Conservation (phyloP, 2,329 filamentous ascomycete species). For the Phialophora verrucosa region DNA sequence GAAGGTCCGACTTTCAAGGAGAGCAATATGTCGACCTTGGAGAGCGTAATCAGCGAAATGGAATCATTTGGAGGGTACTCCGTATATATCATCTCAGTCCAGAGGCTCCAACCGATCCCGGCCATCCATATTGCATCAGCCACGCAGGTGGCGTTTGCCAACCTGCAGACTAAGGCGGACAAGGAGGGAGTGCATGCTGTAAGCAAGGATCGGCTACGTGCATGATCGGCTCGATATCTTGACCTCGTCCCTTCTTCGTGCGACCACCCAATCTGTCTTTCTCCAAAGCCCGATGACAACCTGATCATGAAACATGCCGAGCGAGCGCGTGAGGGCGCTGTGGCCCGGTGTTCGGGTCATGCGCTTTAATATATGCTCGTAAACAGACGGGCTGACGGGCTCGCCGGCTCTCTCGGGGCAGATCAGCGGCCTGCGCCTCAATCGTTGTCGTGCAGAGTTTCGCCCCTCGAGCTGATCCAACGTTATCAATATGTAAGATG, state of each 20-base stretch:
- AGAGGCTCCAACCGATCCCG: neutral
- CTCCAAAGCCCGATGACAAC: slow-evolving; percentile 14
- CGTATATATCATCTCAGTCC: neutral
- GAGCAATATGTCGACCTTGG: neutral
- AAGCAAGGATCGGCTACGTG: slow-evolving; percentile 10
- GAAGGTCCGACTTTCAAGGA: neutral
- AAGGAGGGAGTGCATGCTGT: slow-evolving; percentile 6
- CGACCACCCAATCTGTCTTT: slow-evolving; percentile 3
- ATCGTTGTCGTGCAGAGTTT: neutral
- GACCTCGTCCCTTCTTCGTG: slow-evolving; percentile 15
- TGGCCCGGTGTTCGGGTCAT: slow-evolving; percentile 10
- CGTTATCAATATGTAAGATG: slow-evolving; percentile 9
- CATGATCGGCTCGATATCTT: slow-evolving; percentile 20
- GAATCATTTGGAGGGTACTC: neutral
- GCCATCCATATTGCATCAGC: neutral
- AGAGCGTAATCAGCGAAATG: neutral
- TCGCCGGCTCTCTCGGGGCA: neutral
- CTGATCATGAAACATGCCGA: slow-evolving; percentile 3
- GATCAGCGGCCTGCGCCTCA: slow-evolving; percentile 18
- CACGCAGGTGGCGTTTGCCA: slow-evolving; percentile 10
- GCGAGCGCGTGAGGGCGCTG: neutral
- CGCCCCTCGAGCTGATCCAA: slow-evolving; percentile 5
- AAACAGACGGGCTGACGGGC: slow-evolving; percentile 8
- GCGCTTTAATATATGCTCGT: slow-evolving; percentile 15
- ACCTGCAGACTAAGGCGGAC: slow-evolving; percentile 17